phyloP scores from a whole-genome alignment of 164 flowering plant species.

The Dillenia suffruticosa region DNA sequence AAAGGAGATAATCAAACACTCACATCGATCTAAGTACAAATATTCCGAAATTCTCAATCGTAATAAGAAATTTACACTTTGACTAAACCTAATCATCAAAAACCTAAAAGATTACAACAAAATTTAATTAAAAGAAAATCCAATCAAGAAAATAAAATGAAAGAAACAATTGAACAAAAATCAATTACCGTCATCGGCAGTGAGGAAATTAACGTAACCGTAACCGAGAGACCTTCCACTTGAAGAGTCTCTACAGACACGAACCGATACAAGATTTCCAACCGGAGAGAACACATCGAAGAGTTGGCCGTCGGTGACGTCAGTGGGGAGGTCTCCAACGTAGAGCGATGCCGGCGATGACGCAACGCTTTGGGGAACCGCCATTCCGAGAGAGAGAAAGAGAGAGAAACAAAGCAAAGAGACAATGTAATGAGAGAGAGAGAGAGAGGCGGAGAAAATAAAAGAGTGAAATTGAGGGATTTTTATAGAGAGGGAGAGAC shows the following conservation, averaged over 20 bases:
- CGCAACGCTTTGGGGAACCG: constrained; percentile 30
- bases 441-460: constrained; percentile 2
- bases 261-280: constrained; percentile 54
- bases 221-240: constrained; percentile 70
- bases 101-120: background rate
- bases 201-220: constrained; percentile 72
- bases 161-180: background rate
- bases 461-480: background rate
- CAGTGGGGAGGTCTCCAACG: constrained; percentile 81
- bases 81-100: no score
- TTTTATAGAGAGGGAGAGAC: background rate
- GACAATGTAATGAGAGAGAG: background rate
- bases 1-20: no score
- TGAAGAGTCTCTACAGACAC: constrained; percentile 65
- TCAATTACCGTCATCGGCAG: constrained; percentile 47
- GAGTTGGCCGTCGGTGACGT: constrained; percentile 51
- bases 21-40: no score
- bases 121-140: background rate
- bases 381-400: constrained; percentile 19
- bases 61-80: no score
- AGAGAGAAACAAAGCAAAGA: background rate
- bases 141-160: background rate
- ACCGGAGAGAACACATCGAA: constrained; percentile 44
- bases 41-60: no score
- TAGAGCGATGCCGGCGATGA: constrained; percentile 53